Conservation (phyloP, 257 asterid genomes). For the Cinchona pubescens region DNA sequence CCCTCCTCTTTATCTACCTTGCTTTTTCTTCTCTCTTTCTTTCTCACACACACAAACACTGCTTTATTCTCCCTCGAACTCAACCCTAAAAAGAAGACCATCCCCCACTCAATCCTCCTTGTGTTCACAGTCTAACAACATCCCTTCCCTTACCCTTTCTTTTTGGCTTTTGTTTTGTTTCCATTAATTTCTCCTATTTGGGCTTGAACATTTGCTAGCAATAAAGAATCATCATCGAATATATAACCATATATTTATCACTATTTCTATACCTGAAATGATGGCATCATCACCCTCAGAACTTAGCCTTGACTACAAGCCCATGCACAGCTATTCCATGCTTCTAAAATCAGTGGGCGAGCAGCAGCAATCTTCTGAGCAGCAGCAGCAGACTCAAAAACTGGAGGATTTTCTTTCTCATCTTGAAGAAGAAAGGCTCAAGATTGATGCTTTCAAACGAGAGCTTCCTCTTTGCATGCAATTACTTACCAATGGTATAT, state of each 20-base stretch:
- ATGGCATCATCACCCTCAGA: slow-evolving; percentile 69
- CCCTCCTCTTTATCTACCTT: slow-evolving; percentile 42
- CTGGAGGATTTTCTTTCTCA: slow-evolving; percentile 73
- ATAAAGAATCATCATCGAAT: background rate
- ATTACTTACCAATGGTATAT: slow-evolving; percentile 77
- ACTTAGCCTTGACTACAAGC: slow-evolving; percentile 72
- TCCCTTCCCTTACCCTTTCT: slow-evolving; percentile 39
- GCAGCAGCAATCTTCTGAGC: slow-evolving; percentile 27
- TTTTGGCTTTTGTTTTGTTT: background rate
- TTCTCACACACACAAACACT: too few species aligned
- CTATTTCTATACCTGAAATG: slow-evolving; percentile 25
- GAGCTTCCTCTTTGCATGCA: slow-evolving; percentile 99
- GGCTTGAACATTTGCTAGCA: slow-evolving; percentile 17
- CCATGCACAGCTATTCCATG: slow-evolving; percentile 64
- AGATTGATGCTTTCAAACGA: slow-evolving; percentile 96
- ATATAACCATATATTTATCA: background rate
- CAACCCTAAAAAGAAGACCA: slow-evolving; percentile 40
- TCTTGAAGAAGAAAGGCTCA: slow-evolving; percentile 86
- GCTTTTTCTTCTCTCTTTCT: slow-evolving; percentile 40
- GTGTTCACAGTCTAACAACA: slow-evolving; percentile 57
- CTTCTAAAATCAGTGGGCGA: slow-evolving; percentile 69
- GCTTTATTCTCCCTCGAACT: slow-evolving; percentile 67
- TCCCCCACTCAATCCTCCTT: slow-evolving; percentile 40
- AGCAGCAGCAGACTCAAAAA: slow-evolving; percentile 56
- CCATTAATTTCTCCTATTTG: slow-evolving; percentile 5